phyloP scores from a whole-genome alignment of 1,284 basidiomycete genomes.

The Inonotus obliquus region DNA sequence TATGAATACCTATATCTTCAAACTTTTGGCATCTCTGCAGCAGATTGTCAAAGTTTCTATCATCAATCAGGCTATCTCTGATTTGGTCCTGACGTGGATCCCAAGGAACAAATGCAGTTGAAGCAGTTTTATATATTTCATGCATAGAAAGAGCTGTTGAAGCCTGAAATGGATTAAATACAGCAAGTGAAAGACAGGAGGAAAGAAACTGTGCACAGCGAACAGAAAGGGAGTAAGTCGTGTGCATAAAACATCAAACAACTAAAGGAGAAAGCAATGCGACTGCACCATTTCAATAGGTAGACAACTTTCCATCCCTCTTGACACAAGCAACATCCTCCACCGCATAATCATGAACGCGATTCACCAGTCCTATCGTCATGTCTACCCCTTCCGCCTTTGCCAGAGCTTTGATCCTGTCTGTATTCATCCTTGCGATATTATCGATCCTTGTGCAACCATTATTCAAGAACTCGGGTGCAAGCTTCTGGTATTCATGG shows the following conservation, averaged over 20 bases:
- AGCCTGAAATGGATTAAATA: neutral
- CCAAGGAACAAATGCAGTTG: neutral
- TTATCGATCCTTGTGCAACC: neutral
- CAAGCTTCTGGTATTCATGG: neutral
- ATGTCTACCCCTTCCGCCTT: neutral
- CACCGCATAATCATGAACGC: neutral
- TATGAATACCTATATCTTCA: neutral
- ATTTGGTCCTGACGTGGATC: neutral
- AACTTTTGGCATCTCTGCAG: neutral
- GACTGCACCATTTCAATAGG: neutral
- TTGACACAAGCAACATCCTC: neutral
- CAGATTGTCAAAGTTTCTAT: neutral
- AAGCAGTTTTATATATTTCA: neutral
- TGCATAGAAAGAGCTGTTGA: neutral
- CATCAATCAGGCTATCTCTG: neutral
- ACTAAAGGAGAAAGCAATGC: neutral
- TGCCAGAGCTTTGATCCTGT: neutral
- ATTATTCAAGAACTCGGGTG: neutral
- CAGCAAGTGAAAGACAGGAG: neutral
- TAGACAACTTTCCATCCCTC: neutral
- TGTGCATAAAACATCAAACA: neutral
- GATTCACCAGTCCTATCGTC: neutral
- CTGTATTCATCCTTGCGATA: neutral
- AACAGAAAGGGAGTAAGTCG: neutral
- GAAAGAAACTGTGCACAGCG: neutral